Evolutionary conservation across 176 grass and related monocot species (phyloP), one percentile per base, ranked within the genome.

Genomic region (Carex littledalei): DNA sequence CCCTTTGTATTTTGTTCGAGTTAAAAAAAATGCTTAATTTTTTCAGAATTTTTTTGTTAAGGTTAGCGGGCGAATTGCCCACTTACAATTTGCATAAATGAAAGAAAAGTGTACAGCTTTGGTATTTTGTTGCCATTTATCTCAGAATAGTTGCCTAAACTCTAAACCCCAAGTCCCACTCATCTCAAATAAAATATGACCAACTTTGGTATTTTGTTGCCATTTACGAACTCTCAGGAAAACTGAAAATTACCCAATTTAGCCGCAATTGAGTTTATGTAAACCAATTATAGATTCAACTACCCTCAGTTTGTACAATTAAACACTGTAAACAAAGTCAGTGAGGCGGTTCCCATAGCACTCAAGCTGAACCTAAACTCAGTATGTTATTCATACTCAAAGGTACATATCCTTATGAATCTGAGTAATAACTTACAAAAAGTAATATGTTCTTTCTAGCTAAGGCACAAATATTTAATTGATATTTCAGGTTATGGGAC

Each of bases 401-500:
- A 52, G n/a, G 32, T 14, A 75, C 43, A 75, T 75, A 59, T 49
- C 47, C 47, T 49, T 49, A 59, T 59, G 57, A 15, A 58, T 58
- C 56, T 58, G 56, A 58, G 16, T 58, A 15, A 17, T 58, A 18
- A 4, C 15, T 59, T 18, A n/a, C 56, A 59, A 59, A 59, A 59
- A n/a, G 1, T 6, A 39, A 24, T 84, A 68, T 83, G 10, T 49
- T 61, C 3, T 58, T 77, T 84, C 17, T 87, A 7, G 67, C 17
- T 50, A 4, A 70, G 20, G 34, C 34, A 41, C 10, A 74, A 50
- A 24, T 13, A 37, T 50, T 18, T 12, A 47, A 34, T 67, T 70
- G 67, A 39, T 39, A 5, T 87, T 91, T 12, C 81, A 98, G 95
- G 92, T 94, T 62, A 94, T 98, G 92, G 91, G 92, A 86, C 84